Percentiles rank a stretch among this genome's conserved stretches.
phyloP scores from a whole-genome alignment of 1,284 basidiomycete genomes.

The Ganoderma leucocontextum region DNA sequence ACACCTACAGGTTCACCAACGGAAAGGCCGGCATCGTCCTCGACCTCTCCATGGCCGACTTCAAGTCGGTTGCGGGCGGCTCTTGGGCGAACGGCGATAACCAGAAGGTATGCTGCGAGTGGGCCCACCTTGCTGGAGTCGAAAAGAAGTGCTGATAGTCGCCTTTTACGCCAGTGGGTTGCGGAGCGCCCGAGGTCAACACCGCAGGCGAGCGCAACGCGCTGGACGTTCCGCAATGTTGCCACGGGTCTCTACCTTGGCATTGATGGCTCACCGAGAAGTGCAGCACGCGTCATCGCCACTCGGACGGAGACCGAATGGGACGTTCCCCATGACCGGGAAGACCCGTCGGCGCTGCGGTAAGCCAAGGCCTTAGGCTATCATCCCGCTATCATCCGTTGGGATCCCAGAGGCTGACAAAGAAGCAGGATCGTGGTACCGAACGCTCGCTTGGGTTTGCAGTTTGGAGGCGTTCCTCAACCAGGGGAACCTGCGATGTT shows the following conservation, averaged over 20 bases:
- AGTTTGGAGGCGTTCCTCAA: slow-evolving; percentile 12
- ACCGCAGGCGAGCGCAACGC: slow-evolving; percentile 10
- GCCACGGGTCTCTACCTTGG: slow-evolving; percentile 50
- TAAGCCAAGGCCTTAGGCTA: slow-evolving; percentile 10
- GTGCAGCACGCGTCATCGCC: slow-evolving; percentile 45
- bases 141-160: neutral
- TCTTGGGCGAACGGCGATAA: slow-evolving; percentile 51
- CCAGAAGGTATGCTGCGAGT: slow-evolving; percentile 50
- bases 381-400: neutral
- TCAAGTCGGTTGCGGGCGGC: slow-evolving; percentile 55
- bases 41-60: slow-evolving; percentile 61
- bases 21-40: slow-evolving; percentile 54
- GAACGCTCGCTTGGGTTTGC: slow-evolving; percentile 18
- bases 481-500: slow-evolving; percentile 17
- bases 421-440: slow-evolving; percentile 20
- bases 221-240: slow-evolving; percentile 51
- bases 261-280: slow-evolving; percentile 33
- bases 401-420: neutral
- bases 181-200: slow-evolving; percentile 44
- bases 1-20: slow-evolving; percentile 55
- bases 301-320: slow-evolving; percentile 41
- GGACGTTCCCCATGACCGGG: slow-evolving; percentile 32
- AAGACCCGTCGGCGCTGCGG: slow-evolving; percentile 30
- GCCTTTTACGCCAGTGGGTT: slow-evolving; percentile 50
- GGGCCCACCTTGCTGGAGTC: neutral